Evolutionary conservation across 345 rosid genomes (phyloP), one percentile per base, ranked within the genome.

Genomic region (Gossypium raimondii): DNA sequence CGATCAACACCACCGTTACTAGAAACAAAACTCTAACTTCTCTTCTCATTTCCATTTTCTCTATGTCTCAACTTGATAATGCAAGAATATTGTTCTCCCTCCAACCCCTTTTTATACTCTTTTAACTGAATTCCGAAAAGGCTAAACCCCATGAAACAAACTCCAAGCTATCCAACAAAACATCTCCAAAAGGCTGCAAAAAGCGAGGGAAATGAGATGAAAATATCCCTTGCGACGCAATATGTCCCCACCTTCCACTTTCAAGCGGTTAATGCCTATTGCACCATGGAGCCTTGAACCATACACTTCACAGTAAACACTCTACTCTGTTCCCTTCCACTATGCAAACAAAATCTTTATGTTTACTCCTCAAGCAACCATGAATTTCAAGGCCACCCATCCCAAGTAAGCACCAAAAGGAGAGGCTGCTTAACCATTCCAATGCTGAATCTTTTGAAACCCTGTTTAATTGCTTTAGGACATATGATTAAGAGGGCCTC

Each of bases 171-270:
- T 66, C 67, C 77, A 45, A 75, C 62, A 11, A 11, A 8, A 14
- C 47, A 48, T 50, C 57, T 71, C 65, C 52, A 3, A 58, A 82
- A 82, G 77, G 82, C 79, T 79, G 81, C 72, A 80, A 73, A 70
- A 78, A 48, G 52, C 25, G 64, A 20, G 27, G 50, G 38, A 50
- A 52, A 57, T 70, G 29, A 58, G 24, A 18, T 59, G 50, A 55
- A 34, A n/a, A 7, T n/a, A 72, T 84, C 14, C 72, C 84, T 81
- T 84, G 78, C 45, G 2, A 3, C 53, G 20, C 78, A 81, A 84
- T 81, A 58, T 79, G 83, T 79, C 85, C 87, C 85, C 81, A 79
- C 81, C 69, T 27, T 62, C 67, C 76, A 74, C 25, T 73, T 72
- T 70, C 77, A 16, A 13, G 18, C 29, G 29, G 50, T 51, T 51